Conservation (phyloP, 2,329 filamentous ascomycete genomes). For the Byssoonygena ceratinophila region DNA sequence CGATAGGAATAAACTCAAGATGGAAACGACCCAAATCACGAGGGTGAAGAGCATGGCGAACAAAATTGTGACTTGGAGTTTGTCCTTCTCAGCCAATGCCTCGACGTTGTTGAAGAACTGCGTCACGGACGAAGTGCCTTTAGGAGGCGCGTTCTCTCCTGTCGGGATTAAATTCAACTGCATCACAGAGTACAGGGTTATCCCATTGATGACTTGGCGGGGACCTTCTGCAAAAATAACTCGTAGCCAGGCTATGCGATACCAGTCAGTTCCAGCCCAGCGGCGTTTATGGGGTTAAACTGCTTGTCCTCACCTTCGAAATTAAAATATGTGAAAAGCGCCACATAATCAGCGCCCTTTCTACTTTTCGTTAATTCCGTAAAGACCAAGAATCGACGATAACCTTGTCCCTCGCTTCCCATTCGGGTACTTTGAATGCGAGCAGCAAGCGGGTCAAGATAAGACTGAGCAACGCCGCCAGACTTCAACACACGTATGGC, state of each 20-base stretch:
- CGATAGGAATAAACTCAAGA: conserved; percentile 61
- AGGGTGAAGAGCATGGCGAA: conserved; percentile 88
- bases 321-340: conserved; percentile 81
- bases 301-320: conserved; percentile 45
- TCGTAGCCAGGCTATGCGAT: conserved; percentile 66
- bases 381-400: conserved; percentile 84
- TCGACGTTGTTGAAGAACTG: conserved; percentile 78
- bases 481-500: conserved; percentile 71
- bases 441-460: conserved; percentile 76
- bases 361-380: conserved; percentile 81
- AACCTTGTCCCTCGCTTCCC: conserved; percentile 60
- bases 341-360: conserved; percentile 81
- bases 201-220: conserved; percentile 77
- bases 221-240: conserved; percentile 85
- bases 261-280: conserved; percentile 18
- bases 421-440: conserved; percentile 73
- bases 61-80: conserved; percentile 69
- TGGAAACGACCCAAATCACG: conserved; percentile 75
- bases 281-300: background rate
- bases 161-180: conserved; percentile 59
- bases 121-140: conserved; percentile 53
- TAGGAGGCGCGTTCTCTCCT: conserved; percentile 42
- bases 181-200: conserved; percentile 80
- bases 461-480: conserved; percentile 81
- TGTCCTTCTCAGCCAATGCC: conserved; percentile 60